A percentile compares a stretch with the other conserved stretches of the same genome.
These are phyloP conservation scores for Bocquillonia castaneifolia DNA, from an alignment of 441 rosid species.

Conservation along the genomic window DNA sequence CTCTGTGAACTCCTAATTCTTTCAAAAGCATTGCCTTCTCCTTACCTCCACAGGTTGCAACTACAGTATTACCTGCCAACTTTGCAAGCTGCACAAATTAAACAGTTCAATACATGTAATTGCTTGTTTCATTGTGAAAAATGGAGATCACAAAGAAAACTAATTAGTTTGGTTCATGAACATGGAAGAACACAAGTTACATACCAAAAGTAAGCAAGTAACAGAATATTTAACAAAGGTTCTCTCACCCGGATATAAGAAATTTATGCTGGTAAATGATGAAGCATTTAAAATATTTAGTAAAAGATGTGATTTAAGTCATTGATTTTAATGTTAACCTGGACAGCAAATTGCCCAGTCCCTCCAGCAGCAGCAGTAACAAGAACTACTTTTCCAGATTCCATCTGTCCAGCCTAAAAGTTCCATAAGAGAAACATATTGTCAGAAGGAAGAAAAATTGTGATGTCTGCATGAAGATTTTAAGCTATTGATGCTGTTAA, in stretches of 20 bases:
- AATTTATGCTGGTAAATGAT: no score
- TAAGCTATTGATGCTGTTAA: no score
- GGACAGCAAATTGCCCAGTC: conserved; percentile 97
- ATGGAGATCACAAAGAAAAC: no score
- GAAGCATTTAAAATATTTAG: no score
- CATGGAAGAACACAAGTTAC: no score
- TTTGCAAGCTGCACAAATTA: conserved; percentile 77
- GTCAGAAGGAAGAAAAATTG: conserved; percentile 24
- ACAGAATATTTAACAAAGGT: no score
- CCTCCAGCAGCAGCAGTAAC: conserved; percentile 99
- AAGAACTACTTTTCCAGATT: conserved; percentile 72
- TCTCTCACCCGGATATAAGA: no score
- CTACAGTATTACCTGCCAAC: conserved; percentile 76
- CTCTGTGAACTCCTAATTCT: conserved; percentile 79
- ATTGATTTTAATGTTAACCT: conserved; percentile 50
- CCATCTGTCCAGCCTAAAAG: conserved; percentile 77
- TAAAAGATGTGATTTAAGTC: no score
- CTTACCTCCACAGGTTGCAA: conserved; percentile 93
- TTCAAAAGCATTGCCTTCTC: conserved; percentile 79
- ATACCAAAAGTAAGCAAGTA: no score
- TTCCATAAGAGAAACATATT: conserved; percentile 18
- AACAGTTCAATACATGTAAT: conserved; percentile 19
- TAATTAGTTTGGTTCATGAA: no score
- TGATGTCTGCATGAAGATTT: no score
- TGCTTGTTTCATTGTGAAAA: conserved; percentile 8